Conservation (phyloP, 2,329 filamentous ascomycete genomes). For the Colletotrichum nymphaeae region DNA sequence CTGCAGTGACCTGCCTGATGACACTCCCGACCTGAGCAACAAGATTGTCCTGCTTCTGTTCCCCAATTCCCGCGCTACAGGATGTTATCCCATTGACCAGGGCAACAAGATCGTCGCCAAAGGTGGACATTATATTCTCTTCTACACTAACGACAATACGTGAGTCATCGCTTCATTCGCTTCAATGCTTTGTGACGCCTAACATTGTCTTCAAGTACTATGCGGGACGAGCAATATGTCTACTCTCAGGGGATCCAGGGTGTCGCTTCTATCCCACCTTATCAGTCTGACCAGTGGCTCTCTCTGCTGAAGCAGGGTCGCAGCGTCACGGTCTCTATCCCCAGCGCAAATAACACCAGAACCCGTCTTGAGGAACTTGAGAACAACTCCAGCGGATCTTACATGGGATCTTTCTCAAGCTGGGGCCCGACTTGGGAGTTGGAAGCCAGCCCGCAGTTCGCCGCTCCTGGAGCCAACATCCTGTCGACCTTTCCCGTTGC, state of each 20-base stretch:
- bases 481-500: constrained; percentile 66
- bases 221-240: constrained; percentile 18
- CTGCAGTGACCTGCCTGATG: constrained; percentile 40
- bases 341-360: constrained; percentile 26
- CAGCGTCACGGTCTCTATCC: not conserved
- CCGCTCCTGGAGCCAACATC: constrained; percentile 66
- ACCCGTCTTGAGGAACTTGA: constrained; percentile 25
- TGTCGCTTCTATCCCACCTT: constrained; percentile 14
- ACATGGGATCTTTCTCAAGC: constrained; percentile 62
- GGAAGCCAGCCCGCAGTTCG: constrained; percentile 66
- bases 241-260: constrained; percentile 11
- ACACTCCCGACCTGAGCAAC: constrained; percentile 52
- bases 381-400: constrained; percentile 37
- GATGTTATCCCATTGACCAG: constrained; percentile 43
- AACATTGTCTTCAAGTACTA: not conserved
- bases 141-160: constrained; percentile 38
- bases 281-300: constrained; percentile 20
- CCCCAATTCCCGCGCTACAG: constrained; percentile 43
- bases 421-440: constrained; percentile 73
- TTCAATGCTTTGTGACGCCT: no score
- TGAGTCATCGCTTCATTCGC: constrained; percentile 9
- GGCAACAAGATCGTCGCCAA: constrained; percentile 53
- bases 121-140: constrained; percentile 51
- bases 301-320: constrained; percentile 2
- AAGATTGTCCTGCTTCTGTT: constrained; percentile 53